Conservation (phyloP, 768 basidiomycete genomes). For the Hebeloma cylindrosporum region DNA sequence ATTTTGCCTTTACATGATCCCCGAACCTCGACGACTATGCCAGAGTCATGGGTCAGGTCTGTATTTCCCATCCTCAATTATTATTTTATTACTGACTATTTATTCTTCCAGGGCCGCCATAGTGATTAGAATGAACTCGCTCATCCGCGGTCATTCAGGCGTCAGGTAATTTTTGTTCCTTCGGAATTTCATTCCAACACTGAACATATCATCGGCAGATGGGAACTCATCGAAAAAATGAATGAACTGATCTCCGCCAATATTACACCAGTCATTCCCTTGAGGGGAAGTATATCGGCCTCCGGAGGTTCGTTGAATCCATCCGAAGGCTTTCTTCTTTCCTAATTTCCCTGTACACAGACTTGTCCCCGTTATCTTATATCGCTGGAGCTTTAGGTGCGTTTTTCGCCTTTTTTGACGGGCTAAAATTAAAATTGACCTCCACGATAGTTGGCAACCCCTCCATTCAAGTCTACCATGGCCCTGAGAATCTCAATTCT, state of each 20-base stretch:
- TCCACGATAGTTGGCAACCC: slow-evolving; percentile 50
- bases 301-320: slow-evolving; percentile 57
- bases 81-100: slow-evolving; percentile 38
- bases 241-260: slow-evolving; percentile 59
- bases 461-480: slow-evolving; percentile 6
- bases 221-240: slow-evolving; percentile 75
- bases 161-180: slow-evolving; percentile 41
- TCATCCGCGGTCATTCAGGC: slow-evolving; percentile 80
- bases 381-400: slow-evolving; percentile 67
- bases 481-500: not conserved
- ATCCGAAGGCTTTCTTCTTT: not conserved
- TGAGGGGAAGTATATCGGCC: slow-evolving; percentile 76
- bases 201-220: slow-evolving; percentile 31
- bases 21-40: slow-evolving; percentile 68
- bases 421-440: not conserved
- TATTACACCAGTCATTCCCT: slow-evolving; percentile 77
- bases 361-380: slow-evolving; percentile 54
- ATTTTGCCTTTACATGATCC: slow-evolving; percentile 70
- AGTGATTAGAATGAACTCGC: slow-evolving; percentile 76
- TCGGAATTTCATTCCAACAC: not conserved
- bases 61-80: slow-evolving; percentile 25
- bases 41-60: slow-evolving; percentile 82
- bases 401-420: slow-evolving; percentile 2
- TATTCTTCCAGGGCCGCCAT: slow-evolving; percentile 61
- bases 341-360: slow-evolving; percentile 23